Conservation (phyloP, 495 filamentous ascomycete genomes). For the Darksidea phi region DNA sequence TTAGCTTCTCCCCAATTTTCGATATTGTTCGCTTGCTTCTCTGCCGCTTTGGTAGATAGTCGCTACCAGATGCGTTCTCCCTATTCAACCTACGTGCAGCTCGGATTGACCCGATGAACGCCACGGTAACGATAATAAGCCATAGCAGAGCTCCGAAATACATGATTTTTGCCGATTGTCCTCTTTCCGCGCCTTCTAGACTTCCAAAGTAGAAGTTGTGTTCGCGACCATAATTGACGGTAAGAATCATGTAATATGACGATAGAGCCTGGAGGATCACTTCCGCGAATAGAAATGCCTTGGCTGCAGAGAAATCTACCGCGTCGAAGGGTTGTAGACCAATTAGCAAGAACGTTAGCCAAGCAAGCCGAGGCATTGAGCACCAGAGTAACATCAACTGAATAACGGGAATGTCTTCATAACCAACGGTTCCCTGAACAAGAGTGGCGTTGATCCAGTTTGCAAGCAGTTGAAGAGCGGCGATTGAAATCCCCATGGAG, state of each 20-base stretch:
- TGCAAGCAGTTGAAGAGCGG: slow-evolving; percentile 10
- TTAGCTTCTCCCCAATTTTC: slow-evolving; percentile 1
- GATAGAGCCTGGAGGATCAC: slow-evolving; percentile 13
- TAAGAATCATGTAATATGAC: slow-evolving; percentile 8
- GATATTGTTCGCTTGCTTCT: slow-evolving; percentile 2
- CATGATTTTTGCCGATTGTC: slow-evolving; percentile 11
- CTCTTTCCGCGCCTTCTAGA: slow-evolving; percentile 6
- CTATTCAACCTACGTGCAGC: not conserved
- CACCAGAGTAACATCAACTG: slow-evolving; percentile 20
- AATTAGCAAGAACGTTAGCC: slow-evolving; percentile 5
- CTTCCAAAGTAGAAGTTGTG: slow-evolving; percentile 16
- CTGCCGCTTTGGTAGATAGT: slow-evolving; percentile 7
- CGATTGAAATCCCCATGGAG: slow-evolving; percentile 1
- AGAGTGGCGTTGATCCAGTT: slow-evolving; percentile 8
- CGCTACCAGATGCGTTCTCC: not conserved
- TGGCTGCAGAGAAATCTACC: not conserved
- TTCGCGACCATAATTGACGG: slow-evolving; percentile 16
- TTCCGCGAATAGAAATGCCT: slow-evolving; percentile 9
- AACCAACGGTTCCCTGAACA: slow-evolving; percentile 6
- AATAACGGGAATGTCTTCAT: slow-evolving; percentile 6
- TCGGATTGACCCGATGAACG: not conserved
- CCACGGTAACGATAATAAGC: slow-evolving; percentile 10
- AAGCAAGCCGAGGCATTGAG: slow-evolving; percentile 20
- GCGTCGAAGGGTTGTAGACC: slow-evolving; percentile 8
- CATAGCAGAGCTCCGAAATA: slow-evolving; percentile 14